These are phyloP conservation scores for Candida chauliodis DNA, from an alignment of 805 yeast genomes.

Conservation along the genomic window DNA sequence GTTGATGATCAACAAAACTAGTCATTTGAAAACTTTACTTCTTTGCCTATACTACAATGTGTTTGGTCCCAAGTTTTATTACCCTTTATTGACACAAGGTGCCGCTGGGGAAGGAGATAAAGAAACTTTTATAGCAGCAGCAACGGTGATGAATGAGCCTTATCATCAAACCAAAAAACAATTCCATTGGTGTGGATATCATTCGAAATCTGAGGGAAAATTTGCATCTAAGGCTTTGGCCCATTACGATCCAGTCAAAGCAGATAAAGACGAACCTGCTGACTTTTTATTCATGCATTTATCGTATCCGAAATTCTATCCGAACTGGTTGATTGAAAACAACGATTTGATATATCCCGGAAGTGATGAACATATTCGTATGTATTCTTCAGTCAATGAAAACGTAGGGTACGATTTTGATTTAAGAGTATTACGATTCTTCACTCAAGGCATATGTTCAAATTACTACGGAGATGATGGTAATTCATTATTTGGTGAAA, in stretches of 20 bases:
- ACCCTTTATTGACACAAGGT: constrained; percentile 67
- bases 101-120: constrained; percentile 79
- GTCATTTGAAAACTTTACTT: constrained; percentile 56
- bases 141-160: constrained; percentile 45
- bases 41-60: constrained; percentile 63
- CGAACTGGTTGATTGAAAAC: constrained; percentile 31
- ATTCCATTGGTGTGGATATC: constrained; percentile 37
- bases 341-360: constrained; percentile 33
- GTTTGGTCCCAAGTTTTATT: constrained; percentile 62
- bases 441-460: constrained; percentile 37
- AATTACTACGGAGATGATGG: constrained; percentile 29
- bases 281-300: constrained; percentile 50
- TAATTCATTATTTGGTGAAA: constrained; percentile 21
- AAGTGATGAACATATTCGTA: constrained; percentile 34
- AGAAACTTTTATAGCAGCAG: constrained; percentile 72
- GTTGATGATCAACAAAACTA: constrained; percentile 54
- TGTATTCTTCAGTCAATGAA: constrained; percentile 33
- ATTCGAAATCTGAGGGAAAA: constrained; percentile 18
- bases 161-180: constrained; percentile 52
- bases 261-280: constrained; percentile 11
- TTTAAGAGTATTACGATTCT: constrained; percentile 34
- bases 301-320: constrained; percentile 51
- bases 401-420: constrained; percentile 43
- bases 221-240: constrained; percentile 36
- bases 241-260: constrained; percentile 38